phyloP scores from a whole-genome alignment of 331 rosid genomes.

The Cucumis variabilis region DNA sequence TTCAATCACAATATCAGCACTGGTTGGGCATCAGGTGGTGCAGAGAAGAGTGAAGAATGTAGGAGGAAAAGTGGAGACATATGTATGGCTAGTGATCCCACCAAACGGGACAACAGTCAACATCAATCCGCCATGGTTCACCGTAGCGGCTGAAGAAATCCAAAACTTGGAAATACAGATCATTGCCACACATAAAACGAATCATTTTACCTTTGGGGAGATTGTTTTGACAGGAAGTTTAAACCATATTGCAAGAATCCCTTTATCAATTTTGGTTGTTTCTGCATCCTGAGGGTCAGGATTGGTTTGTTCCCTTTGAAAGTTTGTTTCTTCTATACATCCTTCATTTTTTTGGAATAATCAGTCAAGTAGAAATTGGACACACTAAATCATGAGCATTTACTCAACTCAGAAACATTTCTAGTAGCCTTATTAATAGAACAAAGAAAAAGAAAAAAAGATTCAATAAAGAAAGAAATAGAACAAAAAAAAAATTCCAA shows the following conservation, averaged over 20 bases:
- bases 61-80: slow-evolving; percentile 68
- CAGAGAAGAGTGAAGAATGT: slow-evolving; percentile 66
- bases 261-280: slow-evolving; percentile 64
- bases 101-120: slow-evolving; percentile 74
- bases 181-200: slow-evolving; percentile 54
- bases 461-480: no score
- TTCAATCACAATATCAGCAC: slow-evolving; percentile 71
- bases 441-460: no score
- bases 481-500: no score
- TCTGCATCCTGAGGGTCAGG: slow-evolving; percentile 30
- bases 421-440: no score
- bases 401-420: no score
- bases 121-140: slow-evolving; percentile 66
- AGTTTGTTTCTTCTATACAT: background rate
- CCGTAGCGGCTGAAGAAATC: slow-evolving; percentile 57
- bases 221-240: slow-evolving; percentile 70
- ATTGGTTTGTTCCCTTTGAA: slow-evolving; percentile 32
- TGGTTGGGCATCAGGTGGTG: slow-evolving; percentile 53
- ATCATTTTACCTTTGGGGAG: slow-evolving; percentile 77
- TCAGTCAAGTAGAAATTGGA: no score
- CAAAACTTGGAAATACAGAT: slow-evolving; percentile 62
- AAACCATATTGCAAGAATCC: slow-evolving; percentile 76
- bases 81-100: slow-evolving; percentile 59
- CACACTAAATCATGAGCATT: no score
- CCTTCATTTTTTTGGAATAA: background rate